Conservation (phyloP, 2,329 filamentous ascomycete species). For the Trichoderma sp. region DNA sequence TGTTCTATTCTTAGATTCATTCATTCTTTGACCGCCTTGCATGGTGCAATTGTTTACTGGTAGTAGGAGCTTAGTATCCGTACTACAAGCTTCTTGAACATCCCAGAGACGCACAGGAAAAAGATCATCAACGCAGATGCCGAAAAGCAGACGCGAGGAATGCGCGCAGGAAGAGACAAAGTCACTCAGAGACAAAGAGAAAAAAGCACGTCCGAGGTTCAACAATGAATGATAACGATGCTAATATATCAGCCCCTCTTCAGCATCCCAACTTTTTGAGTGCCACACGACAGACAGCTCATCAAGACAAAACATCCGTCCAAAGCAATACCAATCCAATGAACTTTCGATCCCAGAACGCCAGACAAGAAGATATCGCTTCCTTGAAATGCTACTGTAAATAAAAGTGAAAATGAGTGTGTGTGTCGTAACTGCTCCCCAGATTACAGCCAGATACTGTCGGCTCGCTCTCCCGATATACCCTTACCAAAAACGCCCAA, state of each 20-base stretch:
- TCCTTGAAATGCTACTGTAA: conserved; percentile 2
- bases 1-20: no score
- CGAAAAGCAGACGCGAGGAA: no score
- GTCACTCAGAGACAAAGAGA: no score
- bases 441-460: not conserved
- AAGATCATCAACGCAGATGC: no score
- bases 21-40: no score
- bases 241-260: conserved; percentile 7
- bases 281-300: not conserved
- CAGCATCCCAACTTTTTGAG: not conserved
- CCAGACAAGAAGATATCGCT: conserved; percentile 3
- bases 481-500: not conserved
- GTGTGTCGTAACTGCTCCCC: conserved; percentile 5
- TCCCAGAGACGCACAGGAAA: no score
- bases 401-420: conserved; percentile 16
- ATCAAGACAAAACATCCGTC: not conserved
- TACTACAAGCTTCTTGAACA: no score
- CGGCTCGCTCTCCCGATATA: not conserved
- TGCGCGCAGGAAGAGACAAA: no score
- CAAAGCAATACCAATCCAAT: conserved; percentile 2
- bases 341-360: conserved; percentile 4
- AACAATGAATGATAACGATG: not conserved
- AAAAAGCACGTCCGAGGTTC: not conserved
- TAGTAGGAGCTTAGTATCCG: no score
- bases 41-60: no score